Evolutionary conservation across 2,329 filamentous ascomycete species (phyloP).

Genomic region (Leptographium procerum): DNA sequence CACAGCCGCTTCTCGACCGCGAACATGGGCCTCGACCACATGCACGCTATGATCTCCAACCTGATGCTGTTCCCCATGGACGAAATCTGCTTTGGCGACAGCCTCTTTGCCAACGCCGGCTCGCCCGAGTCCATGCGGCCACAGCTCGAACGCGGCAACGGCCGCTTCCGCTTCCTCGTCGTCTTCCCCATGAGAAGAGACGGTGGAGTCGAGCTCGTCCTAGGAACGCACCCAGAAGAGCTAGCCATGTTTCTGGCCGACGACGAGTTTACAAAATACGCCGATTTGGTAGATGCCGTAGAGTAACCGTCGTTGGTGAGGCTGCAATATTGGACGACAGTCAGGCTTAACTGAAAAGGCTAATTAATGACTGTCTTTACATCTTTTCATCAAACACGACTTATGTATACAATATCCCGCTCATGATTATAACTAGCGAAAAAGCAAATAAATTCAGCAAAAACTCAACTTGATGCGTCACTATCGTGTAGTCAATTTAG

Average conservation of each 20-base stretch:
- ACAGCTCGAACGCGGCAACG: background rate
- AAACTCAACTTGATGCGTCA: too few relatives aligned
- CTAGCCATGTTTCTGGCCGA: background rate
- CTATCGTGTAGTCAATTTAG: too few relatives aligned
- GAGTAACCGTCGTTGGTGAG: too few relatives aligned
- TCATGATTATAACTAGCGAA: too few relatives aligned
- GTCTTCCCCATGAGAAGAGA: background rate
- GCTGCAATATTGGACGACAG: too few relatives aligned
- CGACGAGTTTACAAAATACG: background rate
- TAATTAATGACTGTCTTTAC: too few relatives aligned
- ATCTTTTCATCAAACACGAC: too few relatives aligned
- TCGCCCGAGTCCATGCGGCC: background rate
- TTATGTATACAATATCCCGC: too few relatives aligned
- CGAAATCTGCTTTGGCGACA: background rate
- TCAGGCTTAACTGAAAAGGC: too few relatives aligned
- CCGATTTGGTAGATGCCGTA: background rate
- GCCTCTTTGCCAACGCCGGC: background rate
- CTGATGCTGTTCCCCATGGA: conserved; percentile 1
- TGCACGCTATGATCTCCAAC: conserved; percentile 5
- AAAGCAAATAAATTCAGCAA: too few relatives aligned
- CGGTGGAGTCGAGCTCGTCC: background rate
- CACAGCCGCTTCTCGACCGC: conserved; percentile 2
- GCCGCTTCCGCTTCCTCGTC: conserved; percentile 2
- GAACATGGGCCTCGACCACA: conserved; percentile 3
- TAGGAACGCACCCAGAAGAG: conserved; percentile 1